Conservation (phyloP, 805 yeast genomes). For the Candida mattraensis region DNA sequence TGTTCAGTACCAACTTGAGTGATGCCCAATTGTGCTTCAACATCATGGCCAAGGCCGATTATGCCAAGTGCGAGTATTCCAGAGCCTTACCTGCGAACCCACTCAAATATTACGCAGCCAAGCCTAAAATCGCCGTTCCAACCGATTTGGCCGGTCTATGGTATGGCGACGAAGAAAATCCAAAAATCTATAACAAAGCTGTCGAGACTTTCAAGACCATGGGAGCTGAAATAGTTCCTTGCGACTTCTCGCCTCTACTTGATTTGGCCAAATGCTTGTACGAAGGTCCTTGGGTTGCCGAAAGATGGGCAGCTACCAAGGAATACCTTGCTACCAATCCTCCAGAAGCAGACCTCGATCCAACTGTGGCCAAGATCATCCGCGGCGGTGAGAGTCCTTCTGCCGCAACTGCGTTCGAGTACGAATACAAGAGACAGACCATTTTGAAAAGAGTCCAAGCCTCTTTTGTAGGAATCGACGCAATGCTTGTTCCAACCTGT, state of each 20-base stretch:
- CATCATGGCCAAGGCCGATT: constrained; percentile 71
- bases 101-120: constrained; percentile 51
- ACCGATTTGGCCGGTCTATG: constrained; percentile 55
- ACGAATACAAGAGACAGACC: constrained; percentile 82
- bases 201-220: constrained; percentile 49
- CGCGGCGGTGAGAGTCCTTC: constrained; percentile 72
- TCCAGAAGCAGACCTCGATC: constrained; percentile 71
- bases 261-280: constrained; percentile 85
- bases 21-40: constrained; percentile 83
- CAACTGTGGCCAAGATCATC: constrained; percentile 76
- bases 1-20: constrained; percentile 70
- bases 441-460: constrained; percentile 64
- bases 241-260: constrained; percentile 74
- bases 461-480: constrained; percentile 63
- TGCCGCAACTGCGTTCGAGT: constrained; percentile 83
- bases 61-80: constrained; percentile 72
- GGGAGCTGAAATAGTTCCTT: constrained; percentile 58
- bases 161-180: constrained; percentile 81
- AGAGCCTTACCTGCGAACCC: constrained; percentile 72
- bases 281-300: constrained; percentile 99
- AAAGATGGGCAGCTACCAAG: constrained; percentile 80
- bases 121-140: constrained; percentile 78
- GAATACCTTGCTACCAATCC: constrained; percentile 72
- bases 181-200: constrained; percentile 62
- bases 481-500: constrained; percentile 86